Base-by-base conservation (phyloP, 1,284 basidiomycete species). In the Microbotryum saponariae region DNA sequence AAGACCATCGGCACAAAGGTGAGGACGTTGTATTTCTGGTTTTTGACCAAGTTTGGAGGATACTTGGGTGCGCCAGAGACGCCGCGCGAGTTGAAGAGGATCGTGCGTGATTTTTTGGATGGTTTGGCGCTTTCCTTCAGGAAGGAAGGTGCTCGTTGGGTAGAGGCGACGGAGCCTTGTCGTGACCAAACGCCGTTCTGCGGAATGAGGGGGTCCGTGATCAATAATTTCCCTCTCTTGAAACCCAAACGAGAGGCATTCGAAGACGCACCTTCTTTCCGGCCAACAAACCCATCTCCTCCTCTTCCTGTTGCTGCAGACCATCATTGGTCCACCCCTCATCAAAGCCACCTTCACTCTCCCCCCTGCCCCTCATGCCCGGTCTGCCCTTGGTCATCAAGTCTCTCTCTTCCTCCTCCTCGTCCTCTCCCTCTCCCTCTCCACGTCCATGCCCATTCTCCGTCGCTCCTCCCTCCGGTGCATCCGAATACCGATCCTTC, bases 1-100 rank as follows among this genome's bases (percentile, higher is more conserved):
- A 98, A 85, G 50, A 98, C 93, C 65, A 97, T 82, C 0, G 94
- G 94, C 5, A 99, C 81, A 79, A 98, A 98, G 10, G 90, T 91
- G 77, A 91, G 81, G 56, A 89, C 78, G 73, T 91, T 96, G 81
- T 98, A 98, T 78, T 99, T 99, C 76, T 97, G 94, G 73, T 99
- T 99, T 69, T 90, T 86, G 49, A 97, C 88, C 42, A 88, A 85
- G 76, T 98, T 99, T 33, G 91, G 71, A 0, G 81, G 78, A 47
- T 54, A 64, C 27, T 51, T 33, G 1, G 25, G 7, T 10, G 56
- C 2, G 10, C 47, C 56, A 10, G 23, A 23, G 16, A 42, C 37
- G 37, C 4, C 12, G 37, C 37, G 37, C 16, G 12, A 18, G 59
- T 66, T 64, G 33, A 66, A 54, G 2, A n/a, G 45, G 51, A 69